Evolutionary conservation across 2,329 filamentous ascomycete species (phyloP).

Genomic region (Monosporascus sp.): DNA sequence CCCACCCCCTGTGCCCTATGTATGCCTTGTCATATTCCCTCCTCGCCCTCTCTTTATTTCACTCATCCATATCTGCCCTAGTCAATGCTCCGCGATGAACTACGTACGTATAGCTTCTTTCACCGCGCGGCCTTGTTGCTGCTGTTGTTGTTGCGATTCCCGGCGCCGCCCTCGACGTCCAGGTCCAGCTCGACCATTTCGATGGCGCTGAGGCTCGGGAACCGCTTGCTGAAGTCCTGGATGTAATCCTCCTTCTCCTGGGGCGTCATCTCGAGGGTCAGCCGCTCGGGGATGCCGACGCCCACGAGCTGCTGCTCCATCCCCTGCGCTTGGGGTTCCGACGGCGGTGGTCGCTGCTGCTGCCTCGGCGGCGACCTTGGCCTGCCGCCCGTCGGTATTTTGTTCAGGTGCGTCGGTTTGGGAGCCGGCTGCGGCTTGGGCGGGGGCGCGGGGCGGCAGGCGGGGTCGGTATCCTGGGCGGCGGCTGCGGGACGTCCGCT

Average conservation of each 20-base stretch:
- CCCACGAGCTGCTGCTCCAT: constrained; percentile 36
- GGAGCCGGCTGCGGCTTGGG: constrained; percentile 51
- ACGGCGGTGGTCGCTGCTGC: constrained; percentile 12
- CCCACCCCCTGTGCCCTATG: too few relatives aligned
- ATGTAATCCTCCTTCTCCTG: constrained; percentile 62
- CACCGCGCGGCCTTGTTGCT: not conserved
- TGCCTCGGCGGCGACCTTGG: constrained; percentile 44
- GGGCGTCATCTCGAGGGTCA: constrained; percentile 48
- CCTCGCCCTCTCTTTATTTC: not conserved
- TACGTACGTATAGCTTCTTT: not conserved
- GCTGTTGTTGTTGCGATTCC: not conserved
- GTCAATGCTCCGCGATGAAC: not conserved
- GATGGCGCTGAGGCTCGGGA: constrained; percentile 76
- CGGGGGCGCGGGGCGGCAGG: constrained; percentile 23
- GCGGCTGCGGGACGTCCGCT: constrained; percentile 10
- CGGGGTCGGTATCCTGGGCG: constrained; percentile 11
- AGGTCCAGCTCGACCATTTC: constrained; percentile 79
- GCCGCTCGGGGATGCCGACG: constrained; percentile 41
- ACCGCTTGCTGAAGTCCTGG: constrained; percentile 72
- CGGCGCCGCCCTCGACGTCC: constrained; percentile 28
- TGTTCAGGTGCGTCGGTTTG: constrained; percentile 58
- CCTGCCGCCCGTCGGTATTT: constrained; percentile 38
- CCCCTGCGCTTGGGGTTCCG: constrained; percentile 15
- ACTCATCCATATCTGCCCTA: not conserved
- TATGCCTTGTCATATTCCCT: not conserved